Evolutionary conservation across 2,329 filamentous ascomycete species (phyloP).

Genomic region (Monilinia vaccinii-corymbosi): DNA sequence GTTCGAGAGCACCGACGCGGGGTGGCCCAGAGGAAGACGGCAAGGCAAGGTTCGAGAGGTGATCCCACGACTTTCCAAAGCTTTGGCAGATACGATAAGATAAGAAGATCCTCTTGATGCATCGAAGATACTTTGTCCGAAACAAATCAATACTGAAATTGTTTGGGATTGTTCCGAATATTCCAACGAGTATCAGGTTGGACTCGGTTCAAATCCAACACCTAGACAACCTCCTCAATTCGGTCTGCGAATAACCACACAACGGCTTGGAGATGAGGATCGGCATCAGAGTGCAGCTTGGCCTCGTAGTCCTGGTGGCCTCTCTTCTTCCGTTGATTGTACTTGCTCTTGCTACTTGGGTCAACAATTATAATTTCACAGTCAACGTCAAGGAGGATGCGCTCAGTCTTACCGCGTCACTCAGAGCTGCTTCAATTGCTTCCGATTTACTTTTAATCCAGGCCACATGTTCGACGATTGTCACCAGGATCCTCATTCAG

Average conservation of each 20-base stretch:
- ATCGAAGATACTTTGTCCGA: background rate
- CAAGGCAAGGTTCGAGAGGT: background rate
- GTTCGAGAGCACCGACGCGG: background rate
- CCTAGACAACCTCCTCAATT: background rate
- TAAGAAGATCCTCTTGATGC: background rate
- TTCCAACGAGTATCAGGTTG: background rate
- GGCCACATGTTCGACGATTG: slow-evolving; percentile 62
- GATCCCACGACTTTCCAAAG: background rate
- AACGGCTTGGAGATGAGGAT: slow-evolving; percentile 55
- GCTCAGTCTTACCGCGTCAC: slow-evolving; percentile 69
- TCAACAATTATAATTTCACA: slow-evolving; percentile 54
- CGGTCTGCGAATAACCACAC: background rate
- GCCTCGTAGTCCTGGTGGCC: slow-evolving; percentile 65
- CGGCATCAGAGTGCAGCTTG: slow-evolving; percentile 81
- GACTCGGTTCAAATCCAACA: slow-evolving; percentile 1
- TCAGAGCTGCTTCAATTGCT: slow-evolving; percentile 75
- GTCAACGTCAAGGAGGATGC: slow-evolving; percentile 48
- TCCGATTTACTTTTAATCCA: slow-evolving; percentile 73
- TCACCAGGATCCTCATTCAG: slow-evolving; percentile 56
- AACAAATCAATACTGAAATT: background rate
- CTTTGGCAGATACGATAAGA: background rate
- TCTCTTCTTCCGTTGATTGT: slow-evolving; percentile 68
- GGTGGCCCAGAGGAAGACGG: background rate
- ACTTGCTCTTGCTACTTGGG: slow-evolving; percentile 65
- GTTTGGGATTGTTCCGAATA: background rate